Percentiles rank a stretch among this genome's conserved stretches.
Conservation (phyloP, 192 early-diverging fungal genomes). For the Rhizophagus sp. region DNA sequence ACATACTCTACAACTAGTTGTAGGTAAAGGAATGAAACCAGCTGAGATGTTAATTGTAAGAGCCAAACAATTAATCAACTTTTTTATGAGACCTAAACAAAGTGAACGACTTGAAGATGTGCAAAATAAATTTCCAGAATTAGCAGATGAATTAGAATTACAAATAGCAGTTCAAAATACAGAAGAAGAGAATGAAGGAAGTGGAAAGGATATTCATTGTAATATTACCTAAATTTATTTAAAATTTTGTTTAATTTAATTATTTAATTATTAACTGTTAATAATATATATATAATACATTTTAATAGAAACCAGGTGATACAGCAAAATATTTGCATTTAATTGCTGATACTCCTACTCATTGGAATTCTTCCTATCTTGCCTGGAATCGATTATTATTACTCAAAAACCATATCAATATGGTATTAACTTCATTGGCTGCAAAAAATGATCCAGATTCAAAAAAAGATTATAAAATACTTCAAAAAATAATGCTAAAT, state of each 20-base stretch:
- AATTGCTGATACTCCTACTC: not conserved
- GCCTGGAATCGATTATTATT: not conserved
- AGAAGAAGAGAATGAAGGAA: too few species aligned
- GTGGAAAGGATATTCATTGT: too few species aligned
- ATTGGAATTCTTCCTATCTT: not conserved
- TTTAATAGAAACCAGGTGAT: too few species aligned
- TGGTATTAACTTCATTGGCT: not conserved
- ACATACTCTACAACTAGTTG: too few species aligned
- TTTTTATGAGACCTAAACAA: too few species aligned
- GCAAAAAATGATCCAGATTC: too few species aligned
- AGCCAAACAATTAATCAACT: not conserved
- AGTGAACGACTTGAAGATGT: too few species aligned
- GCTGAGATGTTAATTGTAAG: not conserved
- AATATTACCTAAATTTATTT: not conserved
- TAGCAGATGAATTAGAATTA: not conserved
- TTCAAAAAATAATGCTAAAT: not conserved
- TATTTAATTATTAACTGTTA: too few species aligned
- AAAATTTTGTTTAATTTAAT: not conserved
- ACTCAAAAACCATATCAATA: not conserved
- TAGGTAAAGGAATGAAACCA: not conserved
- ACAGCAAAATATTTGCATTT: not conserved
- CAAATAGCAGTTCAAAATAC: too few species aligned
- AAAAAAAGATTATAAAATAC: not conserved
- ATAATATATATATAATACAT: too few species aligned
- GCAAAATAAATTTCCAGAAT: not conserved